These are phyloP conservation scores for Aegle marmelos DNA, from an alignment of 345 rosid genomes.

Conservation along the genomic window DNA sequence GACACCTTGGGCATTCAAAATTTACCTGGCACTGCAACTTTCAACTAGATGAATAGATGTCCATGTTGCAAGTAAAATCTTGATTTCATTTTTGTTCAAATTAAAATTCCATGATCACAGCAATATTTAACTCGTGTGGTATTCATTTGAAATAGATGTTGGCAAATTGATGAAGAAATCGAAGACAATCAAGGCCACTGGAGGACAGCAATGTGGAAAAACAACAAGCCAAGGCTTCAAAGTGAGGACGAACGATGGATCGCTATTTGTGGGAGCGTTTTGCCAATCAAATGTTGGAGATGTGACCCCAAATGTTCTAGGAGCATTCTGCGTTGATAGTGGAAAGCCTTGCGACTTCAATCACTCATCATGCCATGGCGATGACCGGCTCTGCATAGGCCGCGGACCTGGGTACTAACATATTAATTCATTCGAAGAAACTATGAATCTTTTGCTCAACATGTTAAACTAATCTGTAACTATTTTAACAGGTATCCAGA, in stretches of 20 bases:
- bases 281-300: conserved; percentile 68
- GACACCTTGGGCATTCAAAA: no score
- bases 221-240: conserved; percentile 46
- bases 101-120: neutral
- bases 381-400: conserved; percentile 49
- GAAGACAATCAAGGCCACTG: conserved; percentile 36
- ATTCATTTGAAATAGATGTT: conserved; percentile 11
- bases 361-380: conserved; percentile 54
- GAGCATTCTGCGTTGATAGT: conserved; percentile 49
- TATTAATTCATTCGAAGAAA: neutral
- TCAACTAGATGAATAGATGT: no score
- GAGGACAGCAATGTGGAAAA: conserved; percentile 41
- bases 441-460: no score
- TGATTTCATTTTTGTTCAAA: neutral
- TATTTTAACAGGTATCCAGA: conserved; percentile 43
- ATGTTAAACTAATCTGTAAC: neutral
- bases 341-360: conserved; percentile 61
- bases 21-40: no score
- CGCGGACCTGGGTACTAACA: conserved; percentile 52
- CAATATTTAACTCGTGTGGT: neutral
- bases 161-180: conserved; percentile 24
- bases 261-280: conserved; percentile 50
- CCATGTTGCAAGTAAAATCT: neutral
- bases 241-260: conserved; percentile 49
- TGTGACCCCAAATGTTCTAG: conserved; percentile 56